Evolutionary conservation across 768 basidiomycete genomes (phyloP), one percentile per base, ranked within the genome.

Genomic region (Lactarius indigo): DNA sequence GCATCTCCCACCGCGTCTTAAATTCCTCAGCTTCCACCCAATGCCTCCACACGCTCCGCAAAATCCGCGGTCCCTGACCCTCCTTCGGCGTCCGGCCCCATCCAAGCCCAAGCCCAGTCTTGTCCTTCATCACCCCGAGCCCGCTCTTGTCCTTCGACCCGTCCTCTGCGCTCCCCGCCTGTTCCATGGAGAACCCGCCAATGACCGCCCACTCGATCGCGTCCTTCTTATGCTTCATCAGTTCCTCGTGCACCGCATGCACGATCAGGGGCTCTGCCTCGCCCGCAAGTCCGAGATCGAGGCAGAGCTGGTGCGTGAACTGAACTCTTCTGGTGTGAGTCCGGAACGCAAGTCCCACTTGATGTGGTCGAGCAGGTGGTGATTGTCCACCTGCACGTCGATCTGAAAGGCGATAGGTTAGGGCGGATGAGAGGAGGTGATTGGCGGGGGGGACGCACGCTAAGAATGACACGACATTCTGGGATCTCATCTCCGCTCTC

Each of bases 331-430:
- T 1, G 96, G 96, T 0, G 94, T 96, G 42, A 98, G 83, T 3
- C 90, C 85, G 3, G 96, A 96, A 56, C 92, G 85, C 23, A 98
- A 84, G 77, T 99, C 96, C 96, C 96, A 99, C 77, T 99, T 96
- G 71, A 99, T 94, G 73, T 95, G 92, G 78, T 99, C 97, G 64
- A 91, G 81, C 2, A 99, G 83, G 76, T 96, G 94, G 74, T 94
- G 83, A 57, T 89, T 91, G 28, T 89, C 92, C 74, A 99, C 90
- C 76, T 99, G 97, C 30, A 98, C 94, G 78, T 99, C 97, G 74
- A 99, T 93, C 94, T 97, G 76, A 23, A 35, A n/a, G n/a, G n/a
- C 50, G 54, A 20, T 47, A 44, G 65, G 8, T 59, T 61, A 31
- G 71, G 57, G 55, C 42, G 5, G 23, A 30, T 15, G 5, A 6